Evolutionary conservation across 2,329 filamentous ascomycete genomes (phyloP), one percentile per base, ranked within the genome.

Genomic region (Penicillium sp.): DNA sequence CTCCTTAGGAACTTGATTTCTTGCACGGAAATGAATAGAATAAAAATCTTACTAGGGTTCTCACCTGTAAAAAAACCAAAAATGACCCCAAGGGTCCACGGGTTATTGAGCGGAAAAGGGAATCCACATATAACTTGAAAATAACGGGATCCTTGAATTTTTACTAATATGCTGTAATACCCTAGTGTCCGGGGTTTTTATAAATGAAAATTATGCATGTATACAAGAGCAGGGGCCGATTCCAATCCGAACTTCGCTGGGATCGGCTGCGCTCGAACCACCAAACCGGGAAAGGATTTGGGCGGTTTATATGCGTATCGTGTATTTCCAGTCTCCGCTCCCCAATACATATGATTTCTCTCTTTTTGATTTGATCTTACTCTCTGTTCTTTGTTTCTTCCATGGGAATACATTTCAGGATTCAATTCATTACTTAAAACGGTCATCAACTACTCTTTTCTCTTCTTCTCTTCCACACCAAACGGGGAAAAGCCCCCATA

Each of bases 271-370:
- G 58, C 52, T 61, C 52, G 48, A 55, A 57, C 52, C 49, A 48
- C 55, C 52, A 29, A 54, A 56, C 49, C 49, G 26, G 52, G 53
- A 55, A 58, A 51, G 33, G 42, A 54, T 52, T 42, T 43, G 49
- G 35, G 35, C 35, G 27, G 52, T 57, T 56, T 37, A 50, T 49
- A 29, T 51, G 47, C 49, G 52, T 60, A 60, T 54, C 29, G 29
- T 27, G 54, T 58, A 60, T 58, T 60, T 60, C 52, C 27, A 31
- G 52, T 52, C 55, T 58, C 58, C 58, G 51, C 55, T 54, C 43
- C n/a, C 19, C 35, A 13, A 33, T 33, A n/a, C n/a, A n/a, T n/a
- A 33, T 39, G 35, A 39, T 39, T 39, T 39, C n/a, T 39, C n/a
- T 19, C n/a, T 39, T 19, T 13, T 11, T n/a, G 1, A 19, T 6